A percentile compares a stretch with the other conserved stretches of the same genome.
Evolutionary conservation across 2,329 filamentous ascomycete genomes (phyloP).

Genomic region (Cadophora sp.): DNA sequence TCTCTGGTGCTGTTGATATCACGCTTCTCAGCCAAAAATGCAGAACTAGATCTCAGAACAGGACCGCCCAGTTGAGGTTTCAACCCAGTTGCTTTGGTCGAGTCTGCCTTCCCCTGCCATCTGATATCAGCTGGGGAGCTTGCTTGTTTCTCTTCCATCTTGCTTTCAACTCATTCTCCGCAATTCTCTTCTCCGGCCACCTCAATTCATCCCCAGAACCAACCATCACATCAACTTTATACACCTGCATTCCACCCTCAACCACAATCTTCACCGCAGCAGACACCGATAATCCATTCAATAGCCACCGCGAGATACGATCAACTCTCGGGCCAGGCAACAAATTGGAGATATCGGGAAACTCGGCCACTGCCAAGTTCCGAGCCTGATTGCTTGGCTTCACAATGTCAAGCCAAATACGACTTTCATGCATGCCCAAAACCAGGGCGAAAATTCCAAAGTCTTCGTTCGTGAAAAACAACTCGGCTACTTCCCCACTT

Average conservation of each 20-base stretch:
- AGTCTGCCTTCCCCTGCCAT: not conserved
- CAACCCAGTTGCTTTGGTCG: not conserved
- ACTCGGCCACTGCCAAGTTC: not conserved
- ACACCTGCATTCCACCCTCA: not conserved
- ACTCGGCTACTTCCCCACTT: not conserved
- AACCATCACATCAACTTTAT: slow-evolving; percentile 9
- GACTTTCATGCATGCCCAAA: not conserved
- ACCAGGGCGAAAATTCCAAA: slow-evolving; percentile 1
- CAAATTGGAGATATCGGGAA: not conserved
- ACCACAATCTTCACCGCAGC: not conserved
- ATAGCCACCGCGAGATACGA: slow-evolving; percentile 4
- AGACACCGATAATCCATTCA: not conserved
- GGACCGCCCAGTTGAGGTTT: too few relatives aligned
- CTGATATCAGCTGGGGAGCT: too few relatives aligned
- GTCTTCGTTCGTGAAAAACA: slow-evolving; percentile 5
- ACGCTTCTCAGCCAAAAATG: not conserved
- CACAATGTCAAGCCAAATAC: not conserved
- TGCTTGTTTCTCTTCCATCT: not conserved
- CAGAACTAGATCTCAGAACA: too few relatives aligned
- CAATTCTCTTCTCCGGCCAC: not conserved
- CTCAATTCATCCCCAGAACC: slow-evolving; percentile 1
- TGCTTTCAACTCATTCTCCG: not conserved
- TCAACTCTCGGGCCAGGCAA: not conserved
- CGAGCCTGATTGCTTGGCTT: slow-evolving; percentile 1
- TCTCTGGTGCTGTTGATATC: not conserved